Evolutionary conservation across 225 moss, liverwort and hornwort species (phyloP).

Genomic region (Marchantia polymorpha): DNA sequence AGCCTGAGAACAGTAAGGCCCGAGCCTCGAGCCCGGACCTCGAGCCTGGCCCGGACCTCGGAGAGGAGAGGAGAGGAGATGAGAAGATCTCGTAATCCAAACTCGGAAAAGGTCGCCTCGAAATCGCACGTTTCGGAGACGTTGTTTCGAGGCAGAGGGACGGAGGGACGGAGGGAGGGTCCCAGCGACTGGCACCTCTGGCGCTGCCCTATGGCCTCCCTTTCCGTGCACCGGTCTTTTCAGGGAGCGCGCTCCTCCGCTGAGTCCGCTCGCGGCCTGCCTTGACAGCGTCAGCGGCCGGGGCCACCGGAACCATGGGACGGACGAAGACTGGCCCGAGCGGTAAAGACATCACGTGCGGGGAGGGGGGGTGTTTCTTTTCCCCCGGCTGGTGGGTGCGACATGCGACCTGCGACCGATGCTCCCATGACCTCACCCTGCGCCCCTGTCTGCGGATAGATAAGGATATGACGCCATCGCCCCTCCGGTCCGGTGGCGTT

Average conservation of each 20-base stretch:
- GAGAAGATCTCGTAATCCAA: not conserved
- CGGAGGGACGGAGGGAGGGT: not conserved
- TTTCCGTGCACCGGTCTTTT: slow-evolving; percentile 1
- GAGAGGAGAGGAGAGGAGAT: not conserved
- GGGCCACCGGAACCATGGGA: not conserved
- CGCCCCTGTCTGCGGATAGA: not conserved
- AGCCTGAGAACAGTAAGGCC: not conserved
- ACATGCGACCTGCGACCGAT: not conserved
- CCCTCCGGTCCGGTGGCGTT: not conserved
- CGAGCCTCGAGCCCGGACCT: too few relatives aligned
- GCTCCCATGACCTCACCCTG: not conserved
- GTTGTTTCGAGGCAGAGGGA: not conserved
- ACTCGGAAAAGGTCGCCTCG: not conserved
- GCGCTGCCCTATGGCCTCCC: not conserved
- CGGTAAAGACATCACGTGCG: slow-evolving; percentile 2
- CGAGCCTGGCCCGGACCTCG: not conserved
- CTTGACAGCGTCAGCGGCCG: not conserved
- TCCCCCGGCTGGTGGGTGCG: not conserved
- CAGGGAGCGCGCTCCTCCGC: not conserved
- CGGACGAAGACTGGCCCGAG: not conserved
- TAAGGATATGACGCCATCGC: not conserved
- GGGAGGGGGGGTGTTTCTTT: not conserved
- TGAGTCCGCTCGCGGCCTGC: too few relatives aligned
- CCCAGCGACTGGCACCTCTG: not conserved
- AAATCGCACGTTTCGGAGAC: not conserved